Evolutionary conservation across 352 stramenopile genomes (phyloP), one percentile per base, ranked within the genome.

Genomic region (Saprolegnia diclina): DNA sequence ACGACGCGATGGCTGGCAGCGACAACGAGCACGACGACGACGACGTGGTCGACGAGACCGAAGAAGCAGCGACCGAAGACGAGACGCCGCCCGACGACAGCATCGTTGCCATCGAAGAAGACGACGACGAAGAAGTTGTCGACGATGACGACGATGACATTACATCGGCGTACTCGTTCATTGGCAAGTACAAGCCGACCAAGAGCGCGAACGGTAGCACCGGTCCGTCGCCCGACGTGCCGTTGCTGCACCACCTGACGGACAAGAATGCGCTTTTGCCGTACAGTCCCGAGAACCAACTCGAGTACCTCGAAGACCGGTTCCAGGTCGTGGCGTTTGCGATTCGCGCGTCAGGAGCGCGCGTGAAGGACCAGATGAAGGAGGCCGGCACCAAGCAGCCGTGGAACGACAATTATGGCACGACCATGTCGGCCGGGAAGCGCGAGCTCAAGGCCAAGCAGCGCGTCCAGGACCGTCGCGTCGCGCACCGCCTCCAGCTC

Each of bases 311-410:
- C 5, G 86, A 93, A 68, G 88, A 96, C 54, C 81, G 85, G 7
- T 96, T 96, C 70, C 86, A 96, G 65, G 80, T 92, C 35, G 83
- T 96, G n/a, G 84, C 88, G 21, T 92, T 95, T 62, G 82, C 86
- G 19, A 94, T 95, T 62, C 83, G 85, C 52, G 82, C 84, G 18
- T 94, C 87, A 14, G 85, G 83, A 38, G 88, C 87, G 3, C 81
- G 83, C 13, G 81, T 96, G 40, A 95, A 96, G 72, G 84, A 92
- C 65, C 83, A 92, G 72, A 93, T 95, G 85, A 96, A 96, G 71
- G 87, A 96, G 62, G 85, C 87, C 22, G 85, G 81, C 21, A 92
- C 84, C 5, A 92, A 91, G 53, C 83, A 91, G 69, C 83, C 82
- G 7, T 93, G 81, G 86, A 83, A 90, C 54, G 80, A 77, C 38